These are phyloP conservation scores for Penicillium sp. DNA, from an alignment of 2,329 filamentous ascomycete species.

Conservation along the genomic window DNA sequence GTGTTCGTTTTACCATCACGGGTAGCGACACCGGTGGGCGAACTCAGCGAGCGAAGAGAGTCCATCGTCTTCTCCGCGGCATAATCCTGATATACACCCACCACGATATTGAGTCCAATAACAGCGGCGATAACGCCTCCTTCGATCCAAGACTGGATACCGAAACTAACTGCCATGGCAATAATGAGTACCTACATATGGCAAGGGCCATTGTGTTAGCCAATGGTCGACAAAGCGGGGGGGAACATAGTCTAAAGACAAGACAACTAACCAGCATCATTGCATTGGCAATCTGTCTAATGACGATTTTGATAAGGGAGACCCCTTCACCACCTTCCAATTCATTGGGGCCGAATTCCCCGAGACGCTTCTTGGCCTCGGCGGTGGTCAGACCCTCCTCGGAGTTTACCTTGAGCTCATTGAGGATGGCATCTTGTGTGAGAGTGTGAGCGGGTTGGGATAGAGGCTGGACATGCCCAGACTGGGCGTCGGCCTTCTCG, in stretches of 20 bases:
- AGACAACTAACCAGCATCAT: slow-evolving; percentile 64
- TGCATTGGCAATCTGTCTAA: slow-evolving; percentile 70
- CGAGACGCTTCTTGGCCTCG: slow-evolving; percentile 61
- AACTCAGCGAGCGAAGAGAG: slow-evolving; percentile 60
- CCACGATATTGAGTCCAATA: slow-evolving; percentile 62
- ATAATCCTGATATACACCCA: slow-evolving; percentile 67
- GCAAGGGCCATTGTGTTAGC: not conserved
- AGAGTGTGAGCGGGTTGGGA: slow-evolving; percentile 68
- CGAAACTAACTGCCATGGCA: slow-evolving; percentile 70
- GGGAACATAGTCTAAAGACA: not conserved
- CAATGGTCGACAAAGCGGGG: not conserved
- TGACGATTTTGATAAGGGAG: slow-evolving; percentile 70
- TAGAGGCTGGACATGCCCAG: slow-evolving; percentile 48
- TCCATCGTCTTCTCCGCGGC: slow-evolving; percentile 68
- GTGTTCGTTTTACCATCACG: slow-evolving; percentile 62
- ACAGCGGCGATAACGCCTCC: slow-evolving; percentile 65
- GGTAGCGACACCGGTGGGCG: slow-evolving; percentile 62
- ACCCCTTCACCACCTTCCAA: slow-evolving; percentile 69
- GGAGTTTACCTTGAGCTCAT: slow-evolving; percentile 61
- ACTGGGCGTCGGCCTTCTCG: slow-evolving; percentile 4
- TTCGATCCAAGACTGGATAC: slow-evolving; percentile 63
- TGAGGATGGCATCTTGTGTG: slow-evolving; percentile 55
- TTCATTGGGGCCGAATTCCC: slow-evolving; percentile 66
- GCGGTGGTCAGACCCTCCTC: slow-evolving; percentile 62
- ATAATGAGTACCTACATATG: slow-evolving; percentile 71